phyloP scores from a whole-genome alignment of 2,329 filamentous ascomycete species.

The Epichloe scottii region DNA sequence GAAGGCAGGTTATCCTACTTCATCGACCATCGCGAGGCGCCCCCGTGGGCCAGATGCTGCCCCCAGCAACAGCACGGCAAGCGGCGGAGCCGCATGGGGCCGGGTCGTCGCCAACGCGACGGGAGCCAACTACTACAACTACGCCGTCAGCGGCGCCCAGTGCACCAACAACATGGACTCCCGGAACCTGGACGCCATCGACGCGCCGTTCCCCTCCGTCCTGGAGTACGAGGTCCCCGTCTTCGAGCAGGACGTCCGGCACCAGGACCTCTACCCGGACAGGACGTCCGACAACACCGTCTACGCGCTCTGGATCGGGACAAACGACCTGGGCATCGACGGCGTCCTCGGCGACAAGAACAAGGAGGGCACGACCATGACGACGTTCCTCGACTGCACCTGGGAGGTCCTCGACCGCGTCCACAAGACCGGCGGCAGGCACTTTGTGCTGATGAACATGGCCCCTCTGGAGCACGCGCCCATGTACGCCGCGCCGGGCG shows the following conservation, averaged over 20 bases:
- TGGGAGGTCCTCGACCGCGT: slow-evolving; percentile 50
- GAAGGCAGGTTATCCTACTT: slow-evolving; percentile 57
- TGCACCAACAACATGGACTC: slow-evolving; percentile 58
- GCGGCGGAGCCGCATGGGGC: slow-evolving; percentile 57
- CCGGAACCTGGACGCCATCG: slow-evolving; percentile 36
- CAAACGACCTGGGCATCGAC: slow-evolving; percentile 59
- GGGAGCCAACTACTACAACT: slow-evolving; percentile 47
- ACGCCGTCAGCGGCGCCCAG: slow-evolving; percentile 60
- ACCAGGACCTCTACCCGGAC: slow-evolving; percentile 26
- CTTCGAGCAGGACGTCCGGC: slow-evolving; percentile 37
- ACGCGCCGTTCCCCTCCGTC: slow-evolving; percentile 47
- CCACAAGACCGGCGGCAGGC: slow-evolving; percentile 53
- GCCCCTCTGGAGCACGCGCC: slow-evolving; percentile 56
- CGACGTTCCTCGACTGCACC: slow-evolving; percentile 55
- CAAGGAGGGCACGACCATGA: slow-evolving; percentile 43
- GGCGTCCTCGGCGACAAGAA: slow-evolving; percentile 57
- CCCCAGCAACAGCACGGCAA: slow-evolving; percentile 38
- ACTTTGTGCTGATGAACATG: slow-evolving; percentile 60
- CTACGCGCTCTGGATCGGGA: slow-evolving; percentile 70
- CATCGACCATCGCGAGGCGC: slow-evolving; percentile 42
- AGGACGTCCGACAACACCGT: slow-evolving; percentile 47
- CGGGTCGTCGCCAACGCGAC: slow-evolving; percentile 51
- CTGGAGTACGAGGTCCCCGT: slow-evolving; percentile 48
- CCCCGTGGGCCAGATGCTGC: slow-evolving; percentile 47
- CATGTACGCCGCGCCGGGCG: slow-evolving; percentile 36